Evolutionary conservation across 2,329 filamentous ascomycete genomes (phyloP).

Genomic region (Penicillium sp.): DNA sequence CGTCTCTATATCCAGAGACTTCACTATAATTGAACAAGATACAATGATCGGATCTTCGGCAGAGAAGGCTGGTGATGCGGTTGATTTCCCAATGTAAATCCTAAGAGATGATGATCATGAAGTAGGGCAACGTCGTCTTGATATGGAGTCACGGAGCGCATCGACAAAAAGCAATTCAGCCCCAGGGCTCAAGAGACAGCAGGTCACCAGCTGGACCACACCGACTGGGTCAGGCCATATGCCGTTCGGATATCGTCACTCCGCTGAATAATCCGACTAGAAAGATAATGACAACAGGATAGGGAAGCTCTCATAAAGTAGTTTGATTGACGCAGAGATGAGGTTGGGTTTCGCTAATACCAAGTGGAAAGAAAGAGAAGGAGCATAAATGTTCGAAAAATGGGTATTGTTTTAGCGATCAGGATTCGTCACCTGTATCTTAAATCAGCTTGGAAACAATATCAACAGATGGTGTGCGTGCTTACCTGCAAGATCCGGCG

Average conservation of each 20-base stretch:
- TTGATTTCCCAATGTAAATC: not conserved
- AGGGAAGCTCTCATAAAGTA: constrained; percentile 12
- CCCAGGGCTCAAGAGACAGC: constrained; percentile 1
- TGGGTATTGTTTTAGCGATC: constrained; percentile 20
- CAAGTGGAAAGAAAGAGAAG: constrained; percentile 8
- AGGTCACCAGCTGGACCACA: constrained; percentile 13
- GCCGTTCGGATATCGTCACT: constrained; percentile 23
- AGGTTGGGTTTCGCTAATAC: constrained; percentile 14
- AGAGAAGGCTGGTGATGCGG: not conserved
- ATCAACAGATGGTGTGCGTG: constrained; percentile 9
- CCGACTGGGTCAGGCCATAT: constrained; percentile 12
- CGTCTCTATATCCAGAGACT: constrained; percentile 2
- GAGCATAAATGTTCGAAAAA: not conserved
- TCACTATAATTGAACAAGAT: not conserved
- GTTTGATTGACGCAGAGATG: constrained; percentile 12
- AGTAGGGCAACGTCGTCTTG: not conserved
- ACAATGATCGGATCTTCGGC: not conserved
- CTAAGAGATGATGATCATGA: not conserved
- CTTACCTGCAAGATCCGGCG: constrained; percentile 86
- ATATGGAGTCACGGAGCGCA: not conserved
- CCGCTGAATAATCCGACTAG: constrained; percentile 23
- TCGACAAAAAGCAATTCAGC: not conserved
- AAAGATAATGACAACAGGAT: constrained; percentile 10
- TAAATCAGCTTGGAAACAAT: constrained; percentile 1
- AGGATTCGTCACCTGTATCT: constrained; percentile 27